phyloP scores from a whole-genome alignment of 257 asterid species.

The Coffea eugenioides region DNA sequence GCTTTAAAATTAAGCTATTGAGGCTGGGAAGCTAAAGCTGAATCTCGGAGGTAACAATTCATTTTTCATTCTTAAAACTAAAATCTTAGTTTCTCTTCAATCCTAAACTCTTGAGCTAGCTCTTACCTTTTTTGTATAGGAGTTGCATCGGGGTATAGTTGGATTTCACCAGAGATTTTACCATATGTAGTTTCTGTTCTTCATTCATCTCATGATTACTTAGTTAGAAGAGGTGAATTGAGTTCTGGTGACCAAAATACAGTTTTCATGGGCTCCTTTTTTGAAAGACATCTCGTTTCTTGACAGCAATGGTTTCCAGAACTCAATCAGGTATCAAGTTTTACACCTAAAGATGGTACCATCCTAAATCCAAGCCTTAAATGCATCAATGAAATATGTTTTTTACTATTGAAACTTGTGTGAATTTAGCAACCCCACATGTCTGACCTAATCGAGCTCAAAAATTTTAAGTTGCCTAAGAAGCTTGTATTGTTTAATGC shows the following conservation, averaged over 20 bases:
- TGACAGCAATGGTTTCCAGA: conserved; percentile 55
- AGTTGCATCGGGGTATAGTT: conserved; percentile 81
- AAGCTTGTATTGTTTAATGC: conserved; percentile 24
- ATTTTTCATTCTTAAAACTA: neutral
- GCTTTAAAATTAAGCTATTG: conserved; percentile 56
- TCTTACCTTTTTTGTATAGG: conserved; percentile 33
- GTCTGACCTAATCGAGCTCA: neutral
- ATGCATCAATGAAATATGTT: too few species aligned
- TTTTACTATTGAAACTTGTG: too few species aligned
- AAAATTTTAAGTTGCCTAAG: conserved; percentile 6
- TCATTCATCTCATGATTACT: neutral
- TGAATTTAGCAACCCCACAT: neutral
- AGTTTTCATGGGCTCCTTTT: conserved; percentile 97
- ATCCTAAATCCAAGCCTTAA: too few species aligned
- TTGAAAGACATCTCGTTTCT: conserved; percentile 82
- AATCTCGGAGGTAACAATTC: conserved; percentile 64
- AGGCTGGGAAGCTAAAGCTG: conserved; percentile 64
- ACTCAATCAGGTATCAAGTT: conserved; percentile 61
- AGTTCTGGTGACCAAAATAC: conserved; percentile 14
- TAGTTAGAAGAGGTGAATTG: neutral
- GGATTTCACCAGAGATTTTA: conserved; percentile 99
- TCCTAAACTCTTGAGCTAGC: neutral
- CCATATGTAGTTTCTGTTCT: conserved; percentile 40
- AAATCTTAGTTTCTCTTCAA: neutral
- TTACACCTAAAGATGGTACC: too few species aligned